A percentile compares a stretch with the other conserved stretches of the same genome.
Conservation (phyloP, 163 green algal genomes). For the Scenedesmus sp. region DNA sequence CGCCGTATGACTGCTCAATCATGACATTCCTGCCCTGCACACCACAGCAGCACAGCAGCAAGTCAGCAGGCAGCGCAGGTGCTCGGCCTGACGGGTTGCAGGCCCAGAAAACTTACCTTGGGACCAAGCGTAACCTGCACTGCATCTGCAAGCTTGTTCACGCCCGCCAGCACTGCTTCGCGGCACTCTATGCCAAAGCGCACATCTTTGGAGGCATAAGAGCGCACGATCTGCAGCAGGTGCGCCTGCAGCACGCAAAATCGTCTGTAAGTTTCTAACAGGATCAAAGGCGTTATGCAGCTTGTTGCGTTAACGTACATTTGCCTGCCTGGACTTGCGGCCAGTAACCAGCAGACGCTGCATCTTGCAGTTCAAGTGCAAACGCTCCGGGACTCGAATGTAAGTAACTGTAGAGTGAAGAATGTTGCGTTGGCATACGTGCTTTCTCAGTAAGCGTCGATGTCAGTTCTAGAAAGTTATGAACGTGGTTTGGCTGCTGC, state of each 20-base stretch:
- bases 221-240: constrained; percentile 60
- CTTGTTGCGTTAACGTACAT: background rate
- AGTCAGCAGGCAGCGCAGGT: background rate
- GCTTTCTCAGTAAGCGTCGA: background rate
- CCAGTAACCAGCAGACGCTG: constrained; percentile 40
- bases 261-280: constrained; percentile 24
- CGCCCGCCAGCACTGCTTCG: constrained; percentile 89
- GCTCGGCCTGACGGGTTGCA: background rate
- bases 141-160: constrained; percentile 98
- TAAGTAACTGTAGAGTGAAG: background rate
- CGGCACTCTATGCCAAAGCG: constrained; percentile 93
- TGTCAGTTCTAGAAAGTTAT: constrained; percentile 14
- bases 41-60: constrained; percentile 1
- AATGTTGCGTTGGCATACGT: background rate
- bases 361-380: constrained; percentile 11
- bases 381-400: background rate
- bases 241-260: constrained; percentile 44
- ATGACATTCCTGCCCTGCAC: constrained; percentile 98
- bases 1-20: constrained; percentile 98
- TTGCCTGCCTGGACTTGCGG: constrained; percentile 22
- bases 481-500: constrained; percentile 6
- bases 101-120: constrained; percentile 82
- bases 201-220: constrained; percentile 90
- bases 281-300: background rate
- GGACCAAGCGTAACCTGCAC: constrained; percentile 99